Evolutionary conservation across 2,329 filamentous ascomycete genomes (phyloP), one percentile per base, ranked within the genome.

Genomic region (Emergomyces orientalis): DNA sequence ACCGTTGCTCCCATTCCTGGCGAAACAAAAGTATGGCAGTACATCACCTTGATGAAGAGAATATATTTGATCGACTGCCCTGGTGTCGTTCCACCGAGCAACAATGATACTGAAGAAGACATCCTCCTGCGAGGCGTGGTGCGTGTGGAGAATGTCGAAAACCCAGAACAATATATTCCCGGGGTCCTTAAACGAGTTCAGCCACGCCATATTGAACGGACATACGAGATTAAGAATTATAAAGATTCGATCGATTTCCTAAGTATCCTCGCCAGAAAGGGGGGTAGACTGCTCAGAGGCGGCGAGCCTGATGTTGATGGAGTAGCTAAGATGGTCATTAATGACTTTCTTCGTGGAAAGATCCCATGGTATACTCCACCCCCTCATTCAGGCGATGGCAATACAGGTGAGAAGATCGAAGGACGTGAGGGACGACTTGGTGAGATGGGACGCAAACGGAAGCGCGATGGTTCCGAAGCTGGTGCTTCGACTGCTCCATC

Each of bases 21-120:
- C 17, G 92, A 97, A 80, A 97, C 93, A 41, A 97, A 97, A 77
- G 89, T 97, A 37, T 97, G 94, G 93, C 93, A 97, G 74, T 97
- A 97, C 72, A 91, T 97, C 68, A 96, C 91, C 2, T 77, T 97
- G 64, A 96, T 96, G 89, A 95, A 92, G 79, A 83, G 91, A 61
- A 96, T 96, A 60, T 92, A 93, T 76, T 84, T 99, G 62, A 97
- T 99, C 69, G 94, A 99, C 71, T 97, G 93, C 71, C 94, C 94
- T 47, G 94, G 94, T 75, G 91, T 99, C 49, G 94, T 97, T 0
- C 94, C 94, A 3, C 93, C 94, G 0, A 94, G 89, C 67, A 86
- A 86, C 65, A 85, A 86, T 62, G 93, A 97, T 71, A 89, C 88
- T 0, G 89, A 92, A 34, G 86, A 92, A 70, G 92, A 97, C 67